Percentiles rank a stretch among this genome's conserved stretches.
Evolutionary conservation across 1,284 basidiomycete genomes (phyloP).

Genomic region (Cutaneotrichosporon mucoides): DNA sequence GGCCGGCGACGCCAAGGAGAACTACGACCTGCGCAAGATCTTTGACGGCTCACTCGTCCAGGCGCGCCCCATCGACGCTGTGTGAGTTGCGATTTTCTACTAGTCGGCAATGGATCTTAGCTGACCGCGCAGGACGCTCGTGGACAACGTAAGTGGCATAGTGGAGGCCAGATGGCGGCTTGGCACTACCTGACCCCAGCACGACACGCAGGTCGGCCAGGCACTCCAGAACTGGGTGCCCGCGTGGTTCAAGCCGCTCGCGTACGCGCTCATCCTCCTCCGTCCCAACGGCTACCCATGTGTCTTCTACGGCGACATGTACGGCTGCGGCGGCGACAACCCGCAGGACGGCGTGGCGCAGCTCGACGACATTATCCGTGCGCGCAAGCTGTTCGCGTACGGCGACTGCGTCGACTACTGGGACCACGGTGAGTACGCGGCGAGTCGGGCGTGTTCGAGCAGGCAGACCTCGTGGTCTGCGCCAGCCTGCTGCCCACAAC

Average conservation of each 20-base stretch:
- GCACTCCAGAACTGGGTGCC: conserved; percentile 56
- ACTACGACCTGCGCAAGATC: conserved; percentile 55
- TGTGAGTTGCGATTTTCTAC: conserved; percentile 37
- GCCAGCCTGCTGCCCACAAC: no score
- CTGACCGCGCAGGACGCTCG: conserved; percentile 48
- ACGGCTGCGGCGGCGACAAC: conserved; percentile 55
- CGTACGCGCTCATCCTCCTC: conserved; percentile 80
- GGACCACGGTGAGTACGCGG: conserved; percentile 51
- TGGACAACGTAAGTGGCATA: background rate
- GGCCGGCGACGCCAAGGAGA: conserved; percentile 53
- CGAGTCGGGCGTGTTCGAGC: no score
- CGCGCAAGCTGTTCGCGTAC: conserved; percentile 55
- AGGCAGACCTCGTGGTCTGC: no score
- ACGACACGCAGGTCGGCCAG: conserved; percentile 56
- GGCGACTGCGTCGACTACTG: conserved; percentile 54
- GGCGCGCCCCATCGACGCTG: conserved; percentile 56
- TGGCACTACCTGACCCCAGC: conserved; percentile 11
- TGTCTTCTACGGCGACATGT: conserved; percentile 85
- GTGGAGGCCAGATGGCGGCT: no score
- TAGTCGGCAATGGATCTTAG: conserved; percentile 46
- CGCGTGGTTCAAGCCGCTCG: conserved; percentile 57
- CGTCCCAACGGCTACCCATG: conserved; percentile 84
- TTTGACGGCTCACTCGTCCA: conserved; percentile 58
- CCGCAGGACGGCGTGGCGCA: conserved; percentile 51
- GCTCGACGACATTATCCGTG: conserved; percentile 54